These are phyloP conservation scores for Scleromitrula shiraiana DNA, from an alignment of 2,329 filamentous ascomycete genomes.

Conservation along the genomic window DNA sequence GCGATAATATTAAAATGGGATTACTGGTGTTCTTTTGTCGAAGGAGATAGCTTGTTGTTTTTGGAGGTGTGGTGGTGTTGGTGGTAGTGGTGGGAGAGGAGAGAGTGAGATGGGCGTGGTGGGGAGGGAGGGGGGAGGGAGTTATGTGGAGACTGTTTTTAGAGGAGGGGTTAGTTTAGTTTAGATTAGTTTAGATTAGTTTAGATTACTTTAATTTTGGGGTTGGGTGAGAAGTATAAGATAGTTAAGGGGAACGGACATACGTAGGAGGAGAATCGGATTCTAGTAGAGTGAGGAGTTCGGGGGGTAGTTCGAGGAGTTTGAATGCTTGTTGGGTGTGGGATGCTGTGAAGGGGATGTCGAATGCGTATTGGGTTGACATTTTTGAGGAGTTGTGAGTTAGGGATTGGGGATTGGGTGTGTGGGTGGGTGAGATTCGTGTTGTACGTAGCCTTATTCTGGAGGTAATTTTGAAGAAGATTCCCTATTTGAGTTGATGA, in stretches of 20 bases:
- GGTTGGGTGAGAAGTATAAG: no score
- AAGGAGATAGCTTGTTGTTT: conserved; percentile 46
- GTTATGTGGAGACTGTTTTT: conserved; percentile 19
- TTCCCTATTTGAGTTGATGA: no score
- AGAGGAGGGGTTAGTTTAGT: conserved; percentile 6
- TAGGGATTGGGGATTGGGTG: not conserved
- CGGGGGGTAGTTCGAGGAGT: conserved; percentile 53
- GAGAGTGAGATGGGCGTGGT: conserved; percentile 15
- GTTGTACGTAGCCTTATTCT: not conserved
- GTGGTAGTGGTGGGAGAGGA: no score
- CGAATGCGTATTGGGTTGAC: conserved; percentile 30
- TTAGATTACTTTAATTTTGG: no score
- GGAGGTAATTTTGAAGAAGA: no score
- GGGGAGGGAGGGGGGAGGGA: conserved; percentile 30
- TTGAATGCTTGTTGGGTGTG: conserved; percentile 46
- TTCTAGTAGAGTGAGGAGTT: conserved; percentile 48
- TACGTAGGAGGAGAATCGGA: conserved; percentile 46
- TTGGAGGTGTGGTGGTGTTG: no score
- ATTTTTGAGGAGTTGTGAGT: conserved; percentile 11
- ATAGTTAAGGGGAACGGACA: conserved; percentile 17
- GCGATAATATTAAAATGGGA: conserved; percentile 48
- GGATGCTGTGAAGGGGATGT: conserved; percentile 43
- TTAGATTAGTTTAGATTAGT: no score
- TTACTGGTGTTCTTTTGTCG: conserved; percentile 63
- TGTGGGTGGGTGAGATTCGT: no score